Evolutionary conservation across 164 flowering plant species (phyloP), one percentile per base, ranked within the genome.

Genomic region (Tinospora cordifolia): DNA sequence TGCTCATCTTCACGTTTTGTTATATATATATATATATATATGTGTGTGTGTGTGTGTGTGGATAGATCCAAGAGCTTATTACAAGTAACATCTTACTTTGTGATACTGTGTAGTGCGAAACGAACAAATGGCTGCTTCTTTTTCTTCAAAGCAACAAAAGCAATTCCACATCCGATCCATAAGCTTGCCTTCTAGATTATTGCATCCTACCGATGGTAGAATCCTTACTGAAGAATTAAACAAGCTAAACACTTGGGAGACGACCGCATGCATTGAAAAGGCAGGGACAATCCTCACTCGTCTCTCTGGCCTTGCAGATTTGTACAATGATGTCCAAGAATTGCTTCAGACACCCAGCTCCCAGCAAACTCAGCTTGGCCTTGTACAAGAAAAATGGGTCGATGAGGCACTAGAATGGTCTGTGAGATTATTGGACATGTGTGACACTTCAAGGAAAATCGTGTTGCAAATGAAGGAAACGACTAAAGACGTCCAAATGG

Each of bases 141-240:
- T 60, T 63, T 11, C 40, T 22, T 22, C 41, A 24, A 19, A 8
- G 59, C 65, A 39, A 14, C 58, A 69, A 59, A 57, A 69, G 44
- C 51, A 65, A 14, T 70, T 13, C 49, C 76, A 69, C 46, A 54
- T 72, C 58, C 74, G 81, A 15, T 78, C 81, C 24, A 67, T 46
- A 59, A 75, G 81, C 46, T 69, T 75, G 54, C 78, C 78, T 0
- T 62, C 81, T 27, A 60, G 74, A n/a, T n/a, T n/a, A 66, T 72
- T 75, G 34, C 73, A 75, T 62, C 78, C 76, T 19, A 27, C 26
- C 34, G 57, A 27, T 40, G n/a, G 59, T 2, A 54, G 54, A 26
- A 60, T 79, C 21, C n/a, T n/a, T n/a, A 77, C 75, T 68, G 79
- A 66, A 41, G 62, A 69, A 24, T 66, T 79, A 66, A 66, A 65